Conservation (phyloP, 768 basidiomycete species). For the Macrocybe gigantea region DNA sequence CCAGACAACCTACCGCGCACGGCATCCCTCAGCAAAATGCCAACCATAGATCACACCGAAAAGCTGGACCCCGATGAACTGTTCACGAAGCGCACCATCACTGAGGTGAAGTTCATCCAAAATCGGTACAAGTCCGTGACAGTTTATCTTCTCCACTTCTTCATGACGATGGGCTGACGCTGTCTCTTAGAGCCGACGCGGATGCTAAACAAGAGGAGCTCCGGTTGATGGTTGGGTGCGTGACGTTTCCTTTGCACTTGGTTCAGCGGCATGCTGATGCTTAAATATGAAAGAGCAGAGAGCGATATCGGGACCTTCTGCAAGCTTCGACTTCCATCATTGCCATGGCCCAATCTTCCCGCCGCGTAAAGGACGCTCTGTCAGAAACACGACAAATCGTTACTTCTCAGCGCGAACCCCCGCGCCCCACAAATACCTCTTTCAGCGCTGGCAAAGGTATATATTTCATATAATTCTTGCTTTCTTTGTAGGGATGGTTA, state of each 20-base stretch:
- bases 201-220: conserved; percentile 86
- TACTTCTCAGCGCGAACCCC: conserved; percentile 38
- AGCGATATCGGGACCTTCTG: conserved; percentile 83
- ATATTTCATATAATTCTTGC: conserved; percentile 6
- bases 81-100: conserved; percentile 64
- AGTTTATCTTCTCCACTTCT: not conserved
- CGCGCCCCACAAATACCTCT: conserved; percentile 34
- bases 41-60: conserved; percentile 13
- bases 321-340: conserved; percentile 86
- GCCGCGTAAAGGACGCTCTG: conserved; percentile 55
- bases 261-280: conserved; percentile 15
- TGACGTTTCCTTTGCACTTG: conserved; percentile 14
- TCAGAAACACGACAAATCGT: conserved; percentile 56
- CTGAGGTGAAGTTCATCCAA: conserved; percentile 64
- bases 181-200: conserved; percentile 56
- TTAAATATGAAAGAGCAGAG: conserved; percentile 61
- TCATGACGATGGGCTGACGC: conserved; percentile 2
- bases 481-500: conserved; percentile 1
- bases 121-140: conserved; percentile 55
- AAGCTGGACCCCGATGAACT: conserved; percentile 65
- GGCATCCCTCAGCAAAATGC: conserved; percentile 15
- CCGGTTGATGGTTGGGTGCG: conserved; percentile 89
- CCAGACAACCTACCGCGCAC: conserved; percentile 6
- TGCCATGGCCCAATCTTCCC: conserved; percentile 64
- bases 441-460: conserved; percentile 35